Base-by-base conservation (phyloP, 257 asterid species). In the Solanum pennellii region DNA sequence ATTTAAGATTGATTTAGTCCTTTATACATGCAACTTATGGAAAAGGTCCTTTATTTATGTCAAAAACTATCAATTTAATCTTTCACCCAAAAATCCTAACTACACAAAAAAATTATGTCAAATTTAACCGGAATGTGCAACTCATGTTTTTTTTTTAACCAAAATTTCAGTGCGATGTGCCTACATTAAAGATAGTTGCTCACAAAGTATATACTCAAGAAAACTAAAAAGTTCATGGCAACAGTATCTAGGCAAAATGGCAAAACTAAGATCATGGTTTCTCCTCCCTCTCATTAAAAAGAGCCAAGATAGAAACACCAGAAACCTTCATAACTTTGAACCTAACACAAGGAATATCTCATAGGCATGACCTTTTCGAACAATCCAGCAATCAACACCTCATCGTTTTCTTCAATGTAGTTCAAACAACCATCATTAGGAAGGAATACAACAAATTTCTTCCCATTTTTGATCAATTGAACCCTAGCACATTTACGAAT, bases 321-420 rank as follows among this genome's bases (percentile, higher is more conserved):
- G 87, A 87, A n/a, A 87, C 89, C 66, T 87, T 83, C 87, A 87
- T 87, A 69, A 83, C 84, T 87, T 87, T 87, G 82, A 83, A 87
- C 31, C 89, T 83, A 25, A 84, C 87, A 62, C 82, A 65, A 41
- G 82, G 87, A 84, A 84, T 84, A 84, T 84, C 87, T 84, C 87
- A 80, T n/a, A 84, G 29, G 87, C 87, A 41, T 84, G 87, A 66
- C 87, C 87, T 42, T 84, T 84, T 62, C 82, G 82, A 84, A 66
- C 87, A 65, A 84, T 66, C 87, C 87, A 66, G 68, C 21, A 49
- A 41, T 49, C 39, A 35, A 35, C 39, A 35, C 39, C 39, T 35
- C 7, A 35, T 35, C 39, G 7, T 35, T 35, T 35, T 35, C 39
- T 35, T 35, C 7, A 35, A 35, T 35, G 39, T 35, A 35, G 39